Evolutionary conservation across 1,284 basidiomycete genomes (phyloP), one percentile per base, ranked within the genome.

Genomic region (Fomes fomentarius): DNA sequence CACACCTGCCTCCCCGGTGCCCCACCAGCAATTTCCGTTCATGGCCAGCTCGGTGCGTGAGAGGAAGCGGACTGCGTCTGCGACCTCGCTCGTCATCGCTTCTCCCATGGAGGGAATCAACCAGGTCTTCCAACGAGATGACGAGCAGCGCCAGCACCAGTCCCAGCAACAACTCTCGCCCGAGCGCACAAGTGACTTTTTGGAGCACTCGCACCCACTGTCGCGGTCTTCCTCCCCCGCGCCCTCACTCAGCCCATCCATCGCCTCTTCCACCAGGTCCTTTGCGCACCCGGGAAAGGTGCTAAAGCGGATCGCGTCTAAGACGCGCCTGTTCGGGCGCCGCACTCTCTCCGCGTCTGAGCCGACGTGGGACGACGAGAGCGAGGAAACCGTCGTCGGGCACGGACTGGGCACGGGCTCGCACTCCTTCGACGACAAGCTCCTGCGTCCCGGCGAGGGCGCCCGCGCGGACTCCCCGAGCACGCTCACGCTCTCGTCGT

Each of bases 281-380:
- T 38, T 40, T 7, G 22, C 22, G 10, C 56, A 47, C 34, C 19
- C 45, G 14, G 46, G 50, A 11, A 52, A 49, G 47, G 24, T 40
- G 4, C 48, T 62, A 34, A 47, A 34, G 41, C 57, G 61, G 11
- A 62, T 62, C 35, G 50, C 50, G 38, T 60, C 57, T 5, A 52
- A 52, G 24, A 53, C 57, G 25, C 48, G 47, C 31, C 55, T 62
- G 9, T 62, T 62, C 35, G 55, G 57, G 11, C 61, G 61, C 11
- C 57, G 61, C 31, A 56, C 55, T 11, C 47, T 57, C 0, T 50
- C 51, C 2, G 50, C 57, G 19, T 58, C 55, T 6, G 57, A 52
- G 31, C 50, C 54, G 1, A 42, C 46, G 21, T 50, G 35, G 44
- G 47, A 48, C 21, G 50, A 50, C 10, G 54, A 52, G 41, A 42